These are phyloP conservation scores for Malassezia obtusa DNA, from an alignment of 1,284 basidiomycete species.

Conservation along the genomic window DNA sequence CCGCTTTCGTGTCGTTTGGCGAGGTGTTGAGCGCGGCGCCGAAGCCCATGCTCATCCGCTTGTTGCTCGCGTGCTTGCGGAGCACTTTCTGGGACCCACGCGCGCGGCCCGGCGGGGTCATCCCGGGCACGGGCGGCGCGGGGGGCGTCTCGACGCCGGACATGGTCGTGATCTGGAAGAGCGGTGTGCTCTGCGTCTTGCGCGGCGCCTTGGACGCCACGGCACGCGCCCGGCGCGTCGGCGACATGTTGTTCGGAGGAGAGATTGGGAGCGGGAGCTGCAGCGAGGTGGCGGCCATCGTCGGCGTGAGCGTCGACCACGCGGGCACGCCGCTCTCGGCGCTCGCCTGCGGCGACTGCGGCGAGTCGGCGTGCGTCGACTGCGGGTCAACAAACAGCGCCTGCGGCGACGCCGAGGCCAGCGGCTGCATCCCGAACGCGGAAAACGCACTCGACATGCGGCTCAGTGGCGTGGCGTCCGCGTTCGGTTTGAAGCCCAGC, in stretches of 20 bases:
- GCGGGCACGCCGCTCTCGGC: too few species aligned
- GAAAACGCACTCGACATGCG: neutral
- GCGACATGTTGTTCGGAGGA: neutral
- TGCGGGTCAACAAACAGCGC: neutral
- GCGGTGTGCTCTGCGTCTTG: constrained; percentile 17
- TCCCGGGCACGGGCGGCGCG: neutral
- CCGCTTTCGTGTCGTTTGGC: neutral
- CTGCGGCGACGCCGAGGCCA: neutral
- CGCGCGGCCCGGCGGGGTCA: neutral
- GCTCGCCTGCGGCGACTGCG: too few species aligned
- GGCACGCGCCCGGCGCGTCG: neutral
- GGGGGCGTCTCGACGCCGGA: neutral
- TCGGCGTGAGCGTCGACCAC: neutral
- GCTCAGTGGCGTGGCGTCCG: neutral
- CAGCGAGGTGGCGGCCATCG: neutral
- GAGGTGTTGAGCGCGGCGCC: too few species aligned
- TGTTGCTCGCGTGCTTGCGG: constrained; percentile 9
- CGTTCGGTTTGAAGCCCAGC: neutral
- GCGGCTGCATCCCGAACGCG: neutral
- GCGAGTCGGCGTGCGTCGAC: neutral
- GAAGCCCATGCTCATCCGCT: neutral
- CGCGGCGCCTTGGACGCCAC: neutral
- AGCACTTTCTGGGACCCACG: constrained; percentile 1
- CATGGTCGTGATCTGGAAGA: constrained; percentile 2
- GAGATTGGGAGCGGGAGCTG: neutral